These are phyloP conservation scores for Corchorus olitorius DNA, from an alignment of 345 rosid species.

Conservation along the genomic window DNA sequence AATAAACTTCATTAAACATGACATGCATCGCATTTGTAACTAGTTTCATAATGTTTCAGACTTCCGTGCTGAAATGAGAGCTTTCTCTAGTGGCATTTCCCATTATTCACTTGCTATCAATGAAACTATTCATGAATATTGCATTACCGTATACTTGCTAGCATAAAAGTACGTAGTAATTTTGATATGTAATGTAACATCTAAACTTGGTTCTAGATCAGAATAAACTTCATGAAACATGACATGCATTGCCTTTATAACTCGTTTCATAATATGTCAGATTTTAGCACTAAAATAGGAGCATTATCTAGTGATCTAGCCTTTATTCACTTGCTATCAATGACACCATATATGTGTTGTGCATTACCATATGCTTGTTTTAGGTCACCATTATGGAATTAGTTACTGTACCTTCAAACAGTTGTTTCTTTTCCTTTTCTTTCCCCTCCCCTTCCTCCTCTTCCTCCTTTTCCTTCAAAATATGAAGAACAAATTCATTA, in stretches of 20 bases:
- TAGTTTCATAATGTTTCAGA: neutral
- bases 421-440: neutral
- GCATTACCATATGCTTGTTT: neutral
- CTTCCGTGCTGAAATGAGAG: neutral
- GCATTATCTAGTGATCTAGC: neutral
- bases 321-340: neutral
- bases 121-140: neutral
- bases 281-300: neutral
- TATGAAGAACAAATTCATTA: neutral
- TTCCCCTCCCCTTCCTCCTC: neutral
- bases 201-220: neutral
- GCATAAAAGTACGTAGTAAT: neutral
- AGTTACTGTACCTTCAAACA: neutral
- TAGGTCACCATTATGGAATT: neutral
- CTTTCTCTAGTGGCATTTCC: neutral
- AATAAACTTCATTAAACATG: neutral
- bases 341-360: neutral
- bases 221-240: conserved; percentile 6
- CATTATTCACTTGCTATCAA: neutral
- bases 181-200: neutral
- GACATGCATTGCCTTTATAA: neutral
- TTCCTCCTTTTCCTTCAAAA: neutral
- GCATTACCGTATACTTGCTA: neutral
- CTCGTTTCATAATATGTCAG: neutral
- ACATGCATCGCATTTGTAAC: neutral